Conservation (phyloP, 2,329 filamentous ascomycete species). For the Penicillium sp. region DNA sequence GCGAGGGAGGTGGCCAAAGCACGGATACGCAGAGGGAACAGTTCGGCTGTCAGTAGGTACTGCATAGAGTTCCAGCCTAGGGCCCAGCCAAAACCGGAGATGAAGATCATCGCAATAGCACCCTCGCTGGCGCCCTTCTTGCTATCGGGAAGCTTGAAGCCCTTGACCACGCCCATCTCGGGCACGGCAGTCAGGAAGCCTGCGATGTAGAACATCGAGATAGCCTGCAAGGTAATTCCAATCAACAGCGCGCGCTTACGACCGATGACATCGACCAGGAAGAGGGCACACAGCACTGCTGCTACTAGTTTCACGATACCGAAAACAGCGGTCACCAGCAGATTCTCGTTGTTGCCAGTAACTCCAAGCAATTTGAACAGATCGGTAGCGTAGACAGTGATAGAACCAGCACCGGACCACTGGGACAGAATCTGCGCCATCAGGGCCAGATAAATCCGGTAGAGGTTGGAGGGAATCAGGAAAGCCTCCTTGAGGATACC, state of each 20-base stretch:
- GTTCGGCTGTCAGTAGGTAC: conserved; percentile 75
- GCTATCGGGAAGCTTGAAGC: conserved; percentile 49
- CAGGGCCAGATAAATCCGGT: conserved; percentile 68
- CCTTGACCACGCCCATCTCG: conserved; percentile 50
- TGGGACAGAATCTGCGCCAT: conserved; percentile 72
- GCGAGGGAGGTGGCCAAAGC: conserved; percentile 69
- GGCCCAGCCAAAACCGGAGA: conserved; percentile 70
- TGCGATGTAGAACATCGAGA: conserved; percentile 65
- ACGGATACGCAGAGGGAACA: conserved; percentile 74
- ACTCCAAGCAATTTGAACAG: conserved; percentile 73
- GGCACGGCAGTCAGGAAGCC: conserved; percentile 65
- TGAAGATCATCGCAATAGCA: conserved; percentile 72
- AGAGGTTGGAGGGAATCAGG: conserved; percentile 67
- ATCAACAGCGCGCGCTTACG: conserved; percentile 67
- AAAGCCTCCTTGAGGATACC: conserved; percentile 71
- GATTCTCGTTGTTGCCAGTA: conserved; percentile 65
- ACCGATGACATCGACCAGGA: conserved; percentile 77
- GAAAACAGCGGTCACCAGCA: conserved; percentile 74
- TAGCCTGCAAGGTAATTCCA: conserved; percentile 61
- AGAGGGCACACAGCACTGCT: conserved; percentile 69
- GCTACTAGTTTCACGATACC: conserved; percentile 72
- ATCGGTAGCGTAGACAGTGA: conserved; percentile 75
- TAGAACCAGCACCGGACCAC: conserved; percentile 72
- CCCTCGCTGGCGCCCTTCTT: conserved; percentile 60
- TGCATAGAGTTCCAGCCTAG: conserved; percentile 76